These are phyloP conservation scores for Phoma herbarum DNA, from an alignment of 2,329 filamentous ascomycete genomes.

Conservation along the genomic window DNA sequence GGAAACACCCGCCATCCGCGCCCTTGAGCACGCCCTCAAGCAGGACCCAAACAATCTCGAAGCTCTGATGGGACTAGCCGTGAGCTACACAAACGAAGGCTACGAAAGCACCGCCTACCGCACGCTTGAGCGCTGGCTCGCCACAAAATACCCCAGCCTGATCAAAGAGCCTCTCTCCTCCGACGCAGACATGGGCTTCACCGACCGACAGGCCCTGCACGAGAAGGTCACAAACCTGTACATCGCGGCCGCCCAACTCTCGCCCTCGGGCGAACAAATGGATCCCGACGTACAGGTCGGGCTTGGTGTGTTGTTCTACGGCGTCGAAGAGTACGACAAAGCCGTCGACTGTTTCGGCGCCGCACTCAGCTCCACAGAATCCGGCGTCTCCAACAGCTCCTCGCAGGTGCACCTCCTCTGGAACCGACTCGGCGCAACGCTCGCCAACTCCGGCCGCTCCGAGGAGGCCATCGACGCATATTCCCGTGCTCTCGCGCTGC, in stretches of 20 bases:
- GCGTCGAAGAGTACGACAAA: slow-evolving; percentile 97
- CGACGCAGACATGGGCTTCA: slow-evolving; percentile 88
- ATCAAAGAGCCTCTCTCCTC: slow-evolving; percentile 76
- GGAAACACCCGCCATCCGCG: slow-evolving; percentile 92
- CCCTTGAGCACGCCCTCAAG: slow-evolving; percentile 88
- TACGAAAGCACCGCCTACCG: slow-evolving; percentile 97
- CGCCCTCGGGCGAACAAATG: slow-evolving; percentile 92
- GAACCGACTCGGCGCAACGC: slow-evolving; percentile 95
- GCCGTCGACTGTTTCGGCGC: slow-evolving; percentile 98
- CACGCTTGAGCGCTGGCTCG: slow-evolving; percentile 94
- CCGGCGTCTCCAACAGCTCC: slow-evolving; percentile 82
- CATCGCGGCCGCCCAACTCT: slow-evolving; percentile 90
- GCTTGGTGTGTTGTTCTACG: slow-evolving; percentile 95
- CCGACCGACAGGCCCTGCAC: slow-evolving; percentile 87
- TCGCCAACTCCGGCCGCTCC: slow-evolving; percentile 90
- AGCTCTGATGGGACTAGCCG: slow-evolving; percentile 92
- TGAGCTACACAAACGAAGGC: slow-evolving; percentile 98
- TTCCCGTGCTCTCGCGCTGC: slow-evolving; percentile 86
- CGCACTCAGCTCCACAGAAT: slow-evolving; percentile 84
- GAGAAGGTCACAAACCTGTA: slow-evolving; percentile 90
- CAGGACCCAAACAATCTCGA: slow-evolving; percentile 86
- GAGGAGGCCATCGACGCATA: slow-evolving; percentile 98
- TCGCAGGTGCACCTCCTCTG: slow-evolving; percentile 92
- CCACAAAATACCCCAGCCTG: slow-evolving; percentile 90
- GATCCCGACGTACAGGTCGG: slow-evolving; percentile 98